These are phyloP conservation scores for Lasiosphaeris hirsuta DNA, from an alignment of 495 filamentous ascomycete species.

Conservation along the genomic window DNA sequence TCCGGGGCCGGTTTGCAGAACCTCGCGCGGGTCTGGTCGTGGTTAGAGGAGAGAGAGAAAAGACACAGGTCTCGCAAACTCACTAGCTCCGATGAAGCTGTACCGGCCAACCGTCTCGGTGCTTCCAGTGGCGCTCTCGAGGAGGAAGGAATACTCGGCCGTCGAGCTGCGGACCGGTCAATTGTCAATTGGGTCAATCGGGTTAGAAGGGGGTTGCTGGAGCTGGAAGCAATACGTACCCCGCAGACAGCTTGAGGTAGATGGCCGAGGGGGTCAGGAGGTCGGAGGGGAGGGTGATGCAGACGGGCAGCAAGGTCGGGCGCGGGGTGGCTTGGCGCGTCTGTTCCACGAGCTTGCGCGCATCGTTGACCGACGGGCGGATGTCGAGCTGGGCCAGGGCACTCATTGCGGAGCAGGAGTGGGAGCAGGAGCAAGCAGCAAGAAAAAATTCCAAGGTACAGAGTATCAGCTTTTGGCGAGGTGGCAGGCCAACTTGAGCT, in stretches of 20 bases:
- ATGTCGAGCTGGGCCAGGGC: constrained; percentile 26
- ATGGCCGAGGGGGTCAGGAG: constrained; percentile 87
- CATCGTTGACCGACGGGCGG: constrained; percentile 24
- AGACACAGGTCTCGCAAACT: not conserved
- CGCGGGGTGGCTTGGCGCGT: constrained; percentile 19
- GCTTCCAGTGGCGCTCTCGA: constrained; percentile 90
- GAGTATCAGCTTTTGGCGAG: too few species aligned
- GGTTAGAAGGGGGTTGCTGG: too few species aligned
- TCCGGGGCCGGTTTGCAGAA: constrained; percentile 81
- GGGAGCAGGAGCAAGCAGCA: too few species aligned
- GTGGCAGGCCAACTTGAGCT: too few species aligned
- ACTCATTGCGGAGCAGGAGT: constrained; percentile 17
- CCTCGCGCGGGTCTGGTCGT: constrained; percentile 60
- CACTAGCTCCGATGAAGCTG: constrained; percentile 86
- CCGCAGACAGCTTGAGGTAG: constrained; percentile 73
- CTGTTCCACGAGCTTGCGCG: constrained; percentile 26
- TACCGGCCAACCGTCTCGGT: constrained; percentile 91
- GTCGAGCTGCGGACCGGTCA: constrained; percentile 50
- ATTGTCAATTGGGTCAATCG: constrained; percentile 2
- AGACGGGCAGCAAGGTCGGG: constrained; percentile 81
- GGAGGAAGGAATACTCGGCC: constrained; percentile 77
- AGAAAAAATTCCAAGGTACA: too few species aligned
- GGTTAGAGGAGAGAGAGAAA: not conserved
- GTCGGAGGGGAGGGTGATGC: constrained; percentile 82
- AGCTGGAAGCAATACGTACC: constrained; percentile 13